Base-by-base conservation (phyloP, 2,329 filamentous ascomycete genomes). In the Helminthosporium solani region DNA sequence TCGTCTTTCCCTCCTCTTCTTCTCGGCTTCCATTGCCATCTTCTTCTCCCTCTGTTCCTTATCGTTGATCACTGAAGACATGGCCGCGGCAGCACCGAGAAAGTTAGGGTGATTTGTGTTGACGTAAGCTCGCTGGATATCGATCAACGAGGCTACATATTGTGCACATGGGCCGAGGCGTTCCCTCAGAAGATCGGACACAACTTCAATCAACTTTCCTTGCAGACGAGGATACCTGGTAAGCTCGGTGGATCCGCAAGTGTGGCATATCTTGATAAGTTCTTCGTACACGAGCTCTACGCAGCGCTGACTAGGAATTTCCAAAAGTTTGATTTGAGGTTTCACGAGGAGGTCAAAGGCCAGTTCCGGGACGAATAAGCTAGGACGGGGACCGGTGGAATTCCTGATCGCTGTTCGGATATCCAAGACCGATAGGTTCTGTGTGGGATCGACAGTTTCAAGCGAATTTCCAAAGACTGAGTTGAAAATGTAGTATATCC, bases 71-170 rank as follows among this genome's bases (percentile, higher is more conserved):
- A 99, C 92, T 38, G 94, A 90, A 57, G 90, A 92, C 94, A 99
- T 99, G 52, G 94, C 94, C 28, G 91, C 92, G 18, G 94, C 92
- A 14, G 94, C 94, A 35, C 94, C 94, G 14, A 97, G 82, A 76
- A 99, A 99, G 72, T 99, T 99, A 39, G 94, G 94, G 68, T 99
- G 94, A 66, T 99, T 99, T 3, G 94, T 99, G 76, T 99, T 99
- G 75, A 99, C 97, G 73, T 99, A 99, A 16, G 94, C 94, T 57
- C 94, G 83, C 73, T 99, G 94, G 50, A 99, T 99, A 20, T 94
- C 87, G 56, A 99, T 99, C 52, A 99, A 79, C 33, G 92, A 97
- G 71, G 96, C 94, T 34, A 99, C 94, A 58, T 99, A 99, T 42
- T 75, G 80, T 2, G 92, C 95, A 46, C 88, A 85, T 9, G 94